Conservation (phyloP, 179 eudicot genomes). For the Beta macrorhiza region DNA sequence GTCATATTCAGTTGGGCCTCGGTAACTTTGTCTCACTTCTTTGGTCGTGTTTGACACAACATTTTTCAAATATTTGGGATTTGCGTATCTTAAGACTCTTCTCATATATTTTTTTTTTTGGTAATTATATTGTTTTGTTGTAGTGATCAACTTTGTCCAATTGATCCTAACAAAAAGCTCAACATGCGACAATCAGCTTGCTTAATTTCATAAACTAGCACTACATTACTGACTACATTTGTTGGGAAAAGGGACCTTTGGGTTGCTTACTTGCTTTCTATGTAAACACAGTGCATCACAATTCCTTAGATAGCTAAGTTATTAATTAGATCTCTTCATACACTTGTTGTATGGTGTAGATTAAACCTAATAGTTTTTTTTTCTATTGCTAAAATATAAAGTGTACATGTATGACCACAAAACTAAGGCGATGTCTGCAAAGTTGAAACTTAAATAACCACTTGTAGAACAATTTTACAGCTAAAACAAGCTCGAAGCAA, state of each 20-base stretch:
- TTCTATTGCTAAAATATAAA: too few species aligned
- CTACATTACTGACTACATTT: not conserved
- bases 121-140: not conserved
- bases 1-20: not conserved
- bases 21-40: not conserved
- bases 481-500: too few species aligned
- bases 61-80: not conserved
- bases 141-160: not conserved
- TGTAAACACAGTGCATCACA: too few species aligned
- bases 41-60: not conserved
- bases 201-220: not conserved
- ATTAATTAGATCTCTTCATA: too few species aligned
- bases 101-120: not conserved
- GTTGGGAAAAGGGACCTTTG: not conserved
- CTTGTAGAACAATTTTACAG: too few species aligned
- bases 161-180: not conserved
- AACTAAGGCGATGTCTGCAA: too few species aligned
- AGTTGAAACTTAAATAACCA: too few species aligned
- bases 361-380: too few species aligned
- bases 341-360: too few species aligned
- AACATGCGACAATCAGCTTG: not conserved
- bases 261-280: not conserved
- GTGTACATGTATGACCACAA: too few species aligned
- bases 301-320: too few species aligned
- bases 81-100: not conserved